phyloP scores from a whole-genome alignment of 192 early-diverging fungal species.

The Backusella circina region DNA sequence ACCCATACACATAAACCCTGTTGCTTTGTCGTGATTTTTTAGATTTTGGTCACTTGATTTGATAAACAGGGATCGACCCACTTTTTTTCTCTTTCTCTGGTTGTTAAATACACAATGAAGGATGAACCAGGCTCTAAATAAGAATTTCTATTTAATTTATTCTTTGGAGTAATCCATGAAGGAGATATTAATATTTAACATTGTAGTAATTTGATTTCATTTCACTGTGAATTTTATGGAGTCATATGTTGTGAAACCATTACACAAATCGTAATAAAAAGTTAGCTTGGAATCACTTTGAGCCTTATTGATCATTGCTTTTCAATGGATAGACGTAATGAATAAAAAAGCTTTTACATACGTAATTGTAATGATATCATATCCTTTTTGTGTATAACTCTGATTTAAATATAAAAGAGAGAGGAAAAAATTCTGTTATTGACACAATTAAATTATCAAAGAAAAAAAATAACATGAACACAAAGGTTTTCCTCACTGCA shows the following conservation, averaged over 20 bases:
- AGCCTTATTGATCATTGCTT: neutral
- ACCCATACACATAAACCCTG: neutral
- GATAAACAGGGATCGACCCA: neutral
- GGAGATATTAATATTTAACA: neutral
- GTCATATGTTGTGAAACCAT: neutral
- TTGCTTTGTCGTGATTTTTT: no score
- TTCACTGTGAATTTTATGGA: neutral
- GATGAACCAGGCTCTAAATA: neutral
- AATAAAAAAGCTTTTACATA: neutral
- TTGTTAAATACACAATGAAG: neutral
- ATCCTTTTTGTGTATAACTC: neutral
- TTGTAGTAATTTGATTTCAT: neutral
- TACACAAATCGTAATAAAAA: neutral
- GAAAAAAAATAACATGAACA: neutral
- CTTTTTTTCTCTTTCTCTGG: neutral
- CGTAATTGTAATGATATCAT: neutral
- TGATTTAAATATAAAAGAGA: neutral
- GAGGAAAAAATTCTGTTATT: neutral
- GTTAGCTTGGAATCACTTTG: neutral
- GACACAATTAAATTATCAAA: neutral
- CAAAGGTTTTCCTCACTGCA: neutral
- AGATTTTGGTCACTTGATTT: neutral
- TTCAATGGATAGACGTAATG: neutral
- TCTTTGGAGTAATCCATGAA: neutral
- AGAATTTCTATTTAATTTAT: neutral